phyloP scores from a whole-genome alignment of 495 filamentous ascomycete genomes.

The Tuber microsphaerosporum region DNA sequence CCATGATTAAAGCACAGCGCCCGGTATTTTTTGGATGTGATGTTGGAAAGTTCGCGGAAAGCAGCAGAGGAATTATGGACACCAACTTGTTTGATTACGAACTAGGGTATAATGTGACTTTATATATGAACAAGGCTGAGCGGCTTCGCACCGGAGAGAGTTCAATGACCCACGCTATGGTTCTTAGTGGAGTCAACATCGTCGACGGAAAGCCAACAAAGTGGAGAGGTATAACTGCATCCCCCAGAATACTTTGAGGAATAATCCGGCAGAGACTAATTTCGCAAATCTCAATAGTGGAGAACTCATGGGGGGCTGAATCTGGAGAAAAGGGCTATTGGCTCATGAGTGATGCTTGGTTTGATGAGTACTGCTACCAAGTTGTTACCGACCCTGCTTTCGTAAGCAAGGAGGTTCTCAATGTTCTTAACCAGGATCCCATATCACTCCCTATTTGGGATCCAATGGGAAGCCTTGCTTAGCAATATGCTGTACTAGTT shows the following conservation, averaged over 20 bases:
- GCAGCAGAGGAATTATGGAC: conserved; percentile 66
- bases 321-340: conserved; percentile 71
- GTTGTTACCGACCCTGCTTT: conserved; percentile 72
- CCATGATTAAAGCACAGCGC: conserved; percentile 65
- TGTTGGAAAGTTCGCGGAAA: conserved; percentile 71
- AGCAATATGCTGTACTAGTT: conserved; percentile 7
- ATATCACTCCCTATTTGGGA: conserved; percentile 74
- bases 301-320: conserved; percentile 70
- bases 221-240: conserved; percentile 50
- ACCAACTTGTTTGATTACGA: conserved; percentile 62
- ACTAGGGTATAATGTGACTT: conserved; percentile 66
- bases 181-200: conserved; percentile 74
- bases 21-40: conserved; percentile 86
- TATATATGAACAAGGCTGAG: conserved; percentile 64
- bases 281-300: conserved; percentile 46
- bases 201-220: conserved; percentile 56
- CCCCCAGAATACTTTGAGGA: neutral
- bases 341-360: conserved; percentile 79
- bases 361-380: conserved; percentile 83
- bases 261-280: neutral
- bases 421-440: conserved; percentile 62
- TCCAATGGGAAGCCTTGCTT: conserved; percentile 79
- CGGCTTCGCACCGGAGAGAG: conserved; percentile 63
- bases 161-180: conserved; percentile 86
- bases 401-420: conserved; percentile 57